phyloP scores from a whole-genome alignment of 2,329 filamentous ascomycete species.

The Blumeria hordei region DNA sequence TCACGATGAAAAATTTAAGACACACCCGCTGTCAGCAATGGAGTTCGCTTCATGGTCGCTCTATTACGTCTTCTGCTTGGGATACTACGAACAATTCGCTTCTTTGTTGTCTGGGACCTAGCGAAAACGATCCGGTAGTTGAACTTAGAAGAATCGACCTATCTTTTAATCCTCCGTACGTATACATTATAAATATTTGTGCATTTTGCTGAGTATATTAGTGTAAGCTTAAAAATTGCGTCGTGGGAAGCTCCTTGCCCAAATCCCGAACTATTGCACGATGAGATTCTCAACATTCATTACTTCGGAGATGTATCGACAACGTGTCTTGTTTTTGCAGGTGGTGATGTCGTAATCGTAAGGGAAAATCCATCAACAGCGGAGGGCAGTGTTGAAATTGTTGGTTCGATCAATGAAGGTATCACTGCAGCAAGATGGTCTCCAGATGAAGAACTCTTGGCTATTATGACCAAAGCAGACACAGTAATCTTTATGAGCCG shows the following conservation, averaged over 20 bases:
- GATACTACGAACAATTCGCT: slow-evolving; percentile 55
- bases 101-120: slow-evolving; percentile 68
- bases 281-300: slow-evolving; percentile 57
- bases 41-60: slow-evolving; percentile 26
- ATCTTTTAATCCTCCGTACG: slow-evolving; percentile 16
- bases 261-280: slow-evolving; percentile 47
- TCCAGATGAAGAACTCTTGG: slow-evolving; percentile 76
- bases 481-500: slow-evolving; percentile 84
- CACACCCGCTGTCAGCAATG: slow-evolving; percentile 48
- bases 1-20: slow-evolving; percentile 63
- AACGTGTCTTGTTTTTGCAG: slow-evolving; percentile 62
- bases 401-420: slow-evolving; percentile 80
- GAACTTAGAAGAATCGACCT: slow-evolving; percentile 37
- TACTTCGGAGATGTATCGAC: slow-evolving; percentile 61
- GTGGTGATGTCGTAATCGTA: slow-evolving; percentile 75
- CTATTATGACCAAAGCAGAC: slow-evolving; percentile 54
- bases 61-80: slow-evolving; percentile 62
- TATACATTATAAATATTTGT: slow-evolving; percentile 17
- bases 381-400: slow-evolving; percentile 73
- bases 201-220: slow-evolving; percentile 15
- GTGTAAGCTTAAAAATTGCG: slow-evolving; percentile 28
- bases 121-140: slow-evolving; percentile 41
- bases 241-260: slow-evolving; percentile 78
- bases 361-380: slow-evolving; percentile 41
- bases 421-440: slow-evolving; percentile 84